Base-by-base conservation (phyloP, 2,329 filamentous ascomycete species). In the Plenodomus lindquistii region DNA sequence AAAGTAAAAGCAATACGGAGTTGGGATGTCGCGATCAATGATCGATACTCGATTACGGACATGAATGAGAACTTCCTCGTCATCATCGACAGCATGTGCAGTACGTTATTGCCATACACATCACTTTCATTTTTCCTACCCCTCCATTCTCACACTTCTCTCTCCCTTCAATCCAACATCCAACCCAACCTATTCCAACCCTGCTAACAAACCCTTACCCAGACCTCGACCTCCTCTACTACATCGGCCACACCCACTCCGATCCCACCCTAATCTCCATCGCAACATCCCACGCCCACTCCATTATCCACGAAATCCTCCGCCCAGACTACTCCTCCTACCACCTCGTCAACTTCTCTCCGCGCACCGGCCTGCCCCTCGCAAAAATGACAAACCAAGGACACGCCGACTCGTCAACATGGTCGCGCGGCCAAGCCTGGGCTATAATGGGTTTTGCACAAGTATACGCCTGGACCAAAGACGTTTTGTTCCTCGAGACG, bases 391-490 rank as follows among this genome's bases (percentile, higher is more conserved):
- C 78, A 0, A 77, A 79, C 40, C 78, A 80, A 54, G 78, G 78
- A 0, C 73, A 73, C 56, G 60, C 57, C 1, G 74, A 79, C 42
- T 59, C 59, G 1, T 78, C 74, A 0, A 77, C 72, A 9, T 81
- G 78, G 78, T 65, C 73, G 4, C 70, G 78, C 3, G 78, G 78
- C 0, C 78, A 81, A 46, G 76, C 77, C 0, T 81, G 78, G 78
- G 73, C 74, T 0, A 75, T 80, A 2, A 69, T 73, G 40, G 78
- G 78, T 0, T 80, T 79, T 44, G 72, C 73, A 0, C 72, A 79
- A 55, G 73, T 73, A 0, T 79, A 77, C 43, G 55, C 57, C n/a
- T 81, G 78, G 77, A 81, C 79, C 0, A 66, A 69, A 10, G 73
- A 77, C 20, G 36, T 31, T 0, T 65, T 63, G 1, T 80, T 79